These are phyloP conservation scores for Colletotrichum euphorbiae DNA, from an alignment of 2,329 filamentous ascomycete species.

Conservation along the genomic window DNA sequence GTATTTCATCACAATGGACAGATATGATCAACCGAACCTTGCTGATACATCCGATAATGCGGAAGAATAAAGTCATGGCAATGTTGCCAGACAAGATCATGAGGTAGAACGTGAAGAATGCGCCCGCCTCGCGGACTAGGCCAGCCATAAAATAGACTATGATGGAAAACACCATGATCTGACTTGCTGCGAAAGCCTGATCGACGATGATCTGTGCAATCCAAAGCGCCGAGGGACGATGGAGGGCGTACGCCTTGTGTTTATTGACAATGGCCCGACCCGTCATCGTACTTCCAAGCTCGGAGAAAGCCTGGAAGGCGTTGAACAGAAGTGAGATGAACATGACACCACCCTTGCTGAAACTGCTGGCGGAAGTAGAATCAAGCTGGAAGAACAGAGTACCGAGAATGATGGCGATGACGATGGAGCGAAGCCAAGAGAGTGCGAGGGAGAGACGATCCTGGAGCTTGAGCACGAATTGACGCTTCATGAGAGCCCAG, in stretches of 20 bases:
- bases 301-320: slow-evolving; percentile 86
- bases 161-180: slow-evolving; percentile 78
- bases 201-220: slow-evolving; percentile 87
- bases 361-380: slow-evolving; percentile 75
- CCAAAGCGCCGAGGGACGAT: slow-evolving; percentile 84
- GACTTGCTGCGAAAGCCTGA: slow-evolving; percentile 75
- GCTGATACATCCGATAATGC: slow-evolving; percentile 78
- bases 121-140: slow-evolving; percentile 74
- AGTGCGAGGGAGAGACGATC: slow-evolving; percentile 82
- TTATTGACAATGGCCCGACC: slow-evolving; percentile 85
- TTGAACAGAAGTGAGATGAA: slow-evolving; percentile 87
- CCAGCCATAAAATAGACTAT: slow-evolving; percentile 86
- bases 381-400: slow-evolving; percentile 82
- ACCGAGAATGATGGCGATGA: slow-evolving; percentile 82
- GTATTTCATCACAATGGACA: too few relatives aligned
- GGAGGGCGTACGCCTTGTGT: slow-evolving; percentile 85
- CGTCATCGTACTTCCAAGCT: slow-evolving; percentile 80
- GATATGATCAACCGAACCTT: too few relatives aligned
- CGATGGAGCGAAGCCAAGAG: slow-evolving; percentile 74
- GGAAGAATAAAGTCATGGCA: slow-evolving; percentile 82
- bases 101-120: slow-evolving; percentile 82
- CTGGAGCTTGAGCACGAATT: slow-evolving; percentile 88
- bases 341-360: slow-evolving; percentile 83
- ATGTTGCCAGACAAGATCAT: slow-evolving; percentile 77
- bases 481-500: slow-evolving; percentile 84